Conservation (phyloP, 495 filamentous ascomycete genomes). For the Recurvomyces mirabilis region DNA sequence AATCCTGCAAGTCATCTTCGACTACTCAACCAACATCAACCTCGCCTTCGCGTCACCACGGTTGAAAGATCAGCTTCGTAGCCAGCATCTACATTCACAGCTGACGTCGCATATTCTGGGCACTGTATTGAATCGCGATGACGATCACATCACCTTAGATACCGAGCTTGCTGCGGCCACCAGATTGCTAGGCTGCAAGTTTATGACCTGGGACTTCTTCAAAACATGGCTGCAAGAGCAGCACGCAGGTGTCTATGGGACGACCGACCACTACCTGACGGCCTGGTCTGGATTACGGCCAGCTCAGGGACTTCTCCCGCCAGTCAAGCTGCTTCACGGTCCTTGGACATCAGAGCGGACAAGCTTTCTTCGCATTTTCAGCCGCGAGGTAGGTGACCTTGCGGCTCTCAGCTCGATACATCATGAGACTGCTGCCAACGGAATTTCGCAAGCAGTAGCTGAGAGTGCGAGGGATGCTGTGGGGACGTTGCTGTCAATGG, state of each 20-base stretch:
- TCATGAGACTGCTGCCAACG: slow-evolving; percentile 6
- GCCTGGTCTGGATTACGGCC: not conserved
- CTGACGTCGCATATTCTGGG: slow-evolving; percentile 5
- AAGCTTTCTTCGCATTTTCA: not conserved
- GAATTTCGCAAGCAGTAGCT: slow-evolving; percentile 8
- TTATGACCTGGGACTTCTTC: slow-evolving; percentile 16
- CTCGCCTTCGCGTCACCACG: slow-evolving; percentile 8
- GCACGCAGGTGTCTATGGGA: not conserved
- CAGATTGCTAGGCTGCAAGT: slow-evolving; percentile 12
- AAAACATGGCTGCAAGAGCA: slow-evolving; percentile 9
- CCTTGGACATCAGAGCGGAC: slow-evolving; percentile 10
- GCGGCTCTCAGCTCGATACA: not conserved
- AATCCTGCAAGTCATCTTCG: slow-evolving; percentile 19
- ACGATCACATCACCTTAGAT: not conserved
- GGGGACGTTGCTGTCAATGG: not conserved
- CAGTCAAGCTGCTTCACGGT: slow-evolving; percentile 8
- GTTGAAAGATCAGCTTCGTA: slow-evolving; percentile 4
- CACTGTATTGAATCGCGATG: not conserved
- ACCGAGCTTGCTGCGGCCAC: slow-evolving; percentile 1
- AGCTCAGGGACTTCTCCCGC: slow-evolving; percentile 3
- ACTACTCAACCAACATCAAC: slow-evolving; percentile 9
- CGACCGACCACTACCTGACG: not conserved
- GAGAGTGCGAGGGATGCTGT: slow-evolving; percentile 1
- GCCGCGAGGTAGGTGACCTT: not conserved
- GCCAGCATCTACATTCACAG: slow-evolving; percentile 6